These are phyloP conservation scores for Fraxinus sp. DNA, from an alignment of 305 asterid genomes.

Conservation along the genomic window DNA sequence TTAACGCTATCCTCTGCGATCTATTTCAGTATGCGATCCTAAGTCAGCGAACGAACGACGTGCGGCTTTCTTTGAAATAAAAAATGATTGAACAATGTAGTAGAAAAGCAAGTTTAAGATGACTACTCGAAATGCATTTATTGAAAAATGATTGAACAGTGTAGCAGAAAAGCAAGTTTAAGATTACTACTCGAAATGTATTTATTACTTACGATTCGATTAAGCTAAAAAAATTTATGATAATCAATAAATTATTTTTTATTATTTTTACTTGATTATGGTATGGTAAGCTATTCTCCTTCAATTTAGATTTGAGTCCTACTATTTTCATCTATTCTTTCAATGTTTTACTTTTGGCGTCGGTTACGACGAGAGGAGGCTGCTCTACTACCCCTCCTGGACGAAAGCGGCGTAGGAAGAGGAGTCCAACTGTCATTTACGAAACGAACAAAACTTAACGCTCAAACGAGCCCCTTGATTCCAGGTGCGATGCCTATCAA, in stretches of 20 bases:
- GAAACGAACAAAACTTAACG: not conserved
- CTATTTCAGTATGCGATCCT: not conserved
- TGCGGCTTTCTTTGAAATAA: not conserved
- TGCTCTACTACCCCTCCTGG: not conserved
- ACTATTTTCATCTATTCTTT: too few species aligned
- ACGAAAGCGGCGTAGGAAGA: not conserved
- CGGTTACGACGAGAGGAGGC: not conserved
- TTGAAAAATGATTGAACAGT: not conserved
- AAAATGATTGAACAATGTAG: not conserved
- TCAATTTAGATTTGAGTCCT: not conserved
- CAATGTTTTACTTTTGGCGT: too few species aligned
- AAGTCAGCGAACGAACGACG: not conserved
- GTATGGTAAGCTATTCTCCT: too few species aligned
- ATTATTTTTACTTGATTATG: not conserved
- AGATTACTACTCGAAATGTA: not conserved
- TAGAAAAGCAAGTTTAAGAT: too few species aligned
- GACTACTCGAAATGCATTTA: too few species aligned
- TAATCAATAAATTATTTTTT: not conserved
- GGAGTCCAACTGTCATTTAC: not conserved
- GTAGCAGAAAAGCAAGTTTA: not conserved
- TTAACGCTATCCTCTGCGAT: not conserved
- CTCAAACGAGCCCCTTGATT: not conserved
- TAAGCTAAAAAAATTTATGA: not conserved
- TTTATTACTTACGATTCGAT: too few species aligned
- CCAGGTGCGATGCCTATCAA: not conserved